Evolutionary conservation across 306 rosid genomes (phyloP).

Genomic region (Vachellia collinsii): DNA sequence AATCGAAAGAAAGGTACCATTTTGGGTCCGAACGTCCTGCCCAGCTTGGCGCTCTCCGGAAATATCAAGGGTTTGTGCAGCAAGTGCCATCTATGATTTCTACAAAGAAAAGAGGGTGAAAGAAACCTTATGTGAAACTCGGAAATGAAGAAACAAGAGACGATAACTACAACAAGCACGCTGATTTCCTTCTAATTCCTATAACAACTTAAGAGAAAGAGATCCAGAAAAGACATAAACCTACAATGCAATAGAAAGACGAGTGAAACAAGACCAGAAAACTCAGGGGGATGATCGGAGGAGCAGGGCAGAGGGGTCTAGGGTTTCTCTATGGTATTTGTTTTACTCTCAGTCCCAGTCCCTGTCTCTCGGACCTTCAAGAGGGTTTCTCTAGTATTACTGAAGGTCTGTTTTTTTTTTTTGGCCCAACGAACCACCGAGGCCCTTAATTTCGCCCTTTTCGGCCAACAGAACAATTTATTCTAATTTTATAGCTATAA

Average conservation of each 20-base stretch:
- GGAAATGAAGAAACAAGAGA: not conserved
- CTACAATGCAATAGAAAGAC: not conserved
- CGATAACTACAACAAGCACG: not conserved
- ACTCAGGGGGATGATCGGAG: not conserved
- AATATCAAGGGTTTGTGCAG: constrained; percentile 71
- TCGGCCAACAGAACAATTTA: no score
- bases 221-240: not conserved
- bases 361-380: no score
- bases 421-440: no score
- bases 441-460: no score
- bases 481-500: no score
- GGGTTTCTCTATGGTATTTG: constrained; percentile 3
- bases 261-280: not conserved
- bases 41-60: constrained; percentile 93
- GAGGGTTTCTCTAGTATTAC: no score
- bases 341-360: no score
- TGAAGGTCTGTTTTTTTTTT: no score
- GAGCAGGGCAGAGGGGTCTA: not conserved
- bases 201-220: not conserved
- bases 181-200: not conserved
- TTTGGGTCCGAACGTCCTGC: constrained; percentile 96
- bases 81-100: constrained; percentile 53
- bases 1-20: constrained; percentile 51
- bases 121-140: constrained; percentile 40
- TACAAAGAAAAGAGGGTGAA: not conserved